Evolutionary conservation across 2,329 filamentous ascomycete genomes (phyloP).

Genomic region (Colletotrichum sp.): DNA sequence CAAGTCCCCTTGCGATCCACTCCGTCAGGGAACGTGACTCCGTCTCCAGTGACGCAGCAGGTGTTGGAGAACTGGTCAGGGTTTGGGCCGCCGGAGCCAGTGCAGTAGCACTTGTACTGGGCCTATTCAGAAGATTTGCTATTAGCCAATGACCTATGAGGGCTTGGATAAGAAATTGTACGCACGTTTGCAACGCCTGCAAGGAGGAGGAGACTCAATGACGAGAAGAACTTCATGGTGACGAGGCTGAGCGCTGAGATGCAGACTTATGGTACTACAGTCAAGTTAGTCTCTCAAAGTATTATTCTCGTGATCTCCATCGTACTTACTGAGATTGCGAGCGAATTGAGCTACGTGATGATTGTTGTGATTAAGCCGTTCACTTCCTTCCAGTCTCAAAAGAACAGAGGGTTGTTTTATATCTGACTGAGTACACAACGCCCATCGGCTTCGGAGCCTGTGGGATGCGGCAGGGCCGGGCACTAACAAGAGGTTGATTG

Average conservation of each 20-base stretch:
- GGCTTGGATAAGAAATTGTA: neutral
- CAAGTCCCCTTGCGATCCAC: neutral
- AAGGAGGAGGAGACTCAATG: neutral
- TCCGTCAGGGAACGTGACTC: neutral
- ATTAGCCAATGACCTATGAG: fast-evolving
- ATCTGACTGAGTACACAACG: neutral
- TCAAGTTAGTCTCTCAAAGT: neutral
- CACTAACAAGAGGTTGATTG: neutral
- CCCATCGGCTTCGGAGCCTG: neutral
- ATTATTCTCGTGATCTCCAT: fast-evolving
- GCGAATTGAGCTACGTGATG: neutral
- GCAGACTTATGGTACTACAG: neutral
- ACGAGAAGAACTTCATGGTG: neutral
- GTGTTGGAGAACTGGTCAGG: neutral
- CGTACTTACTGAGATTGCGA: neutral
- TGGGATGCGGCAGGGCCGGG: neutral
- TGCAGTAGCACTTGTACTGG: neutral
- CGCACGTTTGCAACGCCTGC: neutral
- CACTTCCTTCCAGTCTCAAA: fast-evolving
- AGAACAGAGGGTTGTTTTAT: fast-evolving
- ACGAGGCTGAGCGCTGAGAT: neutral
- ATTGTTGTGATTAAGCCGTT: fast-evolving
- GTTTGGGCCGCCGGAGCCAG: fast-evolving
- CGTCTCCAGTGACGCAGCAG: neutral
- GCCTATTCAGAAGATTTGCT: neutral